These are phyloP conservation scores for Corymbia maculata DNA, from an alignment of 345 rosid genomes.

Conservation along the genomic window DNA sequence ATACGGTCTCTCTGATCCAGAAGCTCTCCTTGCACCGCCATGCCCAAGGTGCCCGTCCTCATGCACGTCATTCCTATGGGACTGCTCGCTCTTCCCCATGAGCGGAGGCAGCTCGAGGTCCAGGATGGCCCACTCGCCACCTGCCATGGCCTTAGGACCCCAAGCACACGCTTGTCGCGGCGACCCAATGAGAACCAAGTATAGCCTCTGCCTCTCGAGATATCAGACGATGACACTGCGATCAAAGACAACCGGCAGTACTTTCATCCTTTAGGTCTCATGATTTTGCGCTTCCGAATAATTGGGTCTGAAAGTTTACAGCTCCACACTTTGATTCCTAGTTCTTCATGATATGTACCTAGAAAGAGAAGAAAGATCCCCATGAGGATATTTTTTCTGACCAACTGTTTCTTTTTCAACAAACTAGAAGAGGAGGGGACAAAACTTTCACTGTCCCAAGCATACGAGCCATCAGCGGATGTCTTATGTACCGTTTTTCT, in stretches of 20 bases:
- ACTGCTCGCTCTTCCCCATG: conserved; percentile 13
- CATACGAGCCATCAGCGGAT: background rate
- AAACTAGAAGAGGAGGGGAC: background rate
- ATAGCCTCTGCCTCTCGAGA: conserved; percentile 38
- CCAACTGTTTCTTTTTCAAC: background rate
- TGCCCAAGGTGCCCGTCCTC: conserved; percentile 51
- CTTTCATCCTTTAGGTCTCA: conserved; percentile 66
- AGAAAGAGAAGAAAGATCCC: background rate
- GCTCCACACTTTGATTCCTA: background rate
- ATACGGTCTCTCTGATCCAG: conserved; percentile 83
- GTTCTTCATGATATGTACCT: background rate
- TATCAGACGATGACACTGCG: background rate
- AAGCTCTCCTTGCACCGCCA: conserved; percentile 90
- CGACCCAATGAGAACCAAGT: conserved; percentile 54
- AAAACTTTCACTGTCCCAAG: background rate
- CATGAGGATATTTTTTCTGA: background rate
- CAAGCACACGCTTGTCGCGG: conserved; percentile 14
- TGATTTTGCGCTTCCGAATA: conserved; percentile 54
- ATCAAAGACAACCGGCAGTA: conserved; percentile 2
- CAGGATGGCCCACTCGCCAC: conserved; percentile 12
- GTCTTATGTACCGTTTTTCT: too few species aligned
- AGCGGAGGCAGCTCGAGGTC: conserved; percentile 9
- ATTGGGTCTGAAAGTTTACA: conserved; percentile 31
- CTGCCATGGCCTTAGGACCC: conserved; percentile 18
- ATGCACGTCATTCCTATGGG: conserved; percentile 66